These are phyloP conservation scores for Triangularia setosa DNA, from an alignment of 2,329 filamentous ascomycete species.

Conservation along the genomic window DNA sequence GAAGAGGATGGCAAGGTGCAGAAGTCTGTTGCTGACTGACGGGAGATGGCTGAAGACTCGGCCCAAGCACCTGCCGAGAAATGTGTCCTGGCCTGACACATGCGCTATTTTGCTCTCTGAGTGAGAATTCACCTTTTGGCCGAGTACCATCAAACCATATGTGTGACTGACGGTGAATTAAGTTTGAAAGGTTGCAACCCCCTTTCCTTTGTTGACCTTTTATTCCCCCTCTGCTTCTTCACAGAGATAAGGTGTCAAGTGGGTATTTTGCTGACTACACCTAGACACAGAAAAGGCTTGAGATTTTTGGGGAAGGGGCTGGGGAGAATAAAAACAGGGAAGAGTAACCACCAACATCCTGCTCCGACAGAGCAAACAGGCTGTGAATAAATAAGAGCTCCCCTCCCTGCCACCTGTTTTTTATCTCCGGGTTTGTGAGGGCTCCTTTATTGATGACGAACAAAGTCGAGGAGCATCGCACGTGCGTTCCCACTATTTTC, in stretches of 20 bases:
- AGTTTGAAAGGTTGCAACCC: neutral
- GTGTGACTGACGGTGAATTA: neutral
- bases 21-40: neutral
- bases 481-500: constrained; percentile 20
- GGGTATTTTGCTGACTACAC: neutral
- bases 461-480: constrained; percentile 13
- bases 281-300: neutral
- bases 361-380: neutral
- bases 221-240: neutral
- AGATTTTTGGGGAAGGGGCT: neutral
- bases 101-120: neutral
- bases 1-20: neutral
- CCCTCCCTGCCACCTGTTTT: constrained; percentile 4
- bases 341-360: neutral
- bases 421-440: constrained; percentile 3
- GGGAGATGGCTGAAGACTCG: neutral
- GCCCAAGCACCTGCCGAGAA: neutral
- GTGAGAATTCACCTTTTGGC: neutral
- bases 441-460: constrained; percentile 17
- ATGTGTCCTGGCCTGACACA: neutral
- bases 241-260: neutral
- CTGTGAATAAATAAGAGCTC: neutral
- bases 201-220: neutral
- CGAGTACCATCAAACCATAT: neutral
- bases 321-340: neutral